Percentiles rank a stretch among this genome's conserved stretches.
Evolutionary conservation across 2,329 filamentous ascomycete species (phyloP).

Genomic region (Trichophyton mentagrophytes): DNA sequence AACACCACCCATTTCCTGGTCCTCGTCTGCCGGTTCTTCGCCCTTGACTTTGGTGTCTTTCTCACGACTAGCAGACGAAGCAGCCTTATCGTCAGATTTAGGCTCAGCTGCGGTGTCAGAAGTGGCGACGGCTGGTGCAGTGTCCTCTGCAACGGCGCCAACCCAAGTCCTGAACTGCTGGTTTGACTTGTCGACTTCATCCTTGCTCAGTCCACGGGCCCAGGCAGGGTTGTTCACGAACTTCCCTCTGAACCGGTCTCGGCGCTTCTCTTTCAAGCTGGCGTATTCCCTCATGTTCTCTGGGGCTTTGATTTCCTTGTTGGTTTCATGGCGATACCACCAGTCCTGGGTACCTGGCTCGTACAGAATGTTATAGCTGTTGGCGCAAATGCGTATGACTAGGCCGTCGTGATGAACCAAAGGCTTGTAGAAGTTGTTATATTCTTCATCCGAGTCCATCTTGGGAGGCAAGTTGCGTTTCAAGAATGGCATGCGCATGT

Average conservation of each 20-base stretch:
- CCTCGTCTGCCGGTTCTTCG: background rate
- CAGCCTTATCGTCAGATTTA: background rate
- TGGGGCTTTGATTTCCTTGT: conserved; percentile 16
- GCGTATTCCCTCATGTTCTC: conserved; percentile 23
- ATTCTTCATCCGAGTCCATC: conserved; percentile 50
- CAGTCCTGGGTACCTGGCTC: conserved; percentile 57
- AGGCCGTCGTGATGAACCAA: conserved; percentile 55
- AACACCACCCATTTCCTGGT: conserved; percentile 1
- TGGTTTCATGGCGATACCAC: conserved; percentile 42
- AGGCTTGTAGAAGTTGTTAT: conserved; percentile 42
- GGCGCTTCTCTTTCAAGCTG: conserved; percentile 31
- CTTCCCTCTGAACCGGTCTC: conserved; percentile 39
- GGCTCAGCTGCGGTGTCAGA: background rate
- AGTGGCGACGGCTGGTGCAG: background rate
- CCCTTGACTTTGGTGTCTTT: background rate
- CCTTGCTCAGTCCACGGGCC: conserved; percentile 39
- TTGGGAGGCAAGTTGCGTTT: conserved; percentile 55
- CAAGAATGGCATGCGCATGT: conserved; percentile 56
- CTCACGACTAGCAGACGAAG: background rate
- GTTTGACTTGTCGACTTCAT: conserved; percentile 38
- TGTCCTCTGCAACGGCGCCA: conserved; percentile 15
- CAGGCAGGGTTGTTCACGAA: conserved; percentile 42
- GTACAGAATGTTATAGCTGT: conserved; percentile 69
- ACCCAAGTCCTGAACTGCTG: conserved; percentile 38
- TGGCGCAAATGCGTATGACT: conserved; percentile 60